Percentiles rank a stretch among this genome's conserved stretches.
Evolutionary conservation across 768 basidiomycete genomes (phyloP).

Genomic region (Naganishia antarctica): DNA sequence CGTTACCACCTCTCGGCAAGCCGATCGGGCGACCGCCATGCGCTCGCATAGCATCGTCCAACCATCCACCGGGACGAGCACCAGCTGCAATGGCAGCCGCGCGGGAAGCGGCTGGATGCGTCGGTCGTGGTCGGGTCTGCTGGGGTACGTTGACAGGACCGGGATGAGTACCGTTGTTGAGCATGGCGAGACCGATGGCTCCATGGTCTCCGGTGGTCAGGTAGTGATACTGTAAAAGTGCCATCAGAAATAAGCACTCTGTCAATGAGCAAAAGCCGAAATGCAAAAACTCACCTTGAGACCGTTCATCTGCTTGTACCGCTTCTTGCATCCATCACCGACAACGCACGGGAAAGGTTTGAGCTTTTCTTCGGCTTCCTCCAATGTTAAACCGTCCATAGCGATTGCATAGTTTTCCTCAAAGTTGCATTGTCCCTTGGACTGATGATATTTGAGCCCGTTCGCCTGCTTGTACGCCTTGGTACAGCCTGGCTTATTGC

Average conservation of each 20-base stretch:
- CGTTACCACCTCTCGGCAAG: conserved; percentile 23
- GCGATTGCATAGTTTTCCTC: conserved; percentile 74
- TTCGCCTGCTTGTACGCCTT: conserved; percentile 96
- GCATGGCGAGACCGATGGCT: conserved; percentile 73
- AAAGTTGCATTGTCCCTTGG: conserved; percentile 87
- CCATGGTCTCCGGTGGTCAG: conserved; percentile 96
- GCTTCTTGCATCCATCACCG: conserved; percentile 57
- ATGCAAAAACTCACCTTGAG: conserved; percentile 50
- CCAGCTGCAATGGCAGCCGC: conserved; percentile 16
- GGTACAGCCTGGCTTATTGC: conserved; percentile 91
- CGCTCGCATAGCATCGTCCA: conserved; percentile 26
- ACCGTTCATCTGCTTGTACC: conserved; percentile 99
- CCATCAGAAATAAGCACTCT: too few species aligned
- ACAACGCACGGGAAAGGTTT: conserved; percentile 86
- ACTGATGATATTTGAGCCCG: conserved; percentile 89
- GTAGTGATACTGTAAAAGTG: conserved; percentile 77
- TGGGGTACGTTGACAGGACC: conserved; percentile 34
- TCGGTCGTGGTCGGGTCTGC: conserved; percentile 20
- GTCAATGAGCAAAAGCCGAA: conserved; percentile 23
- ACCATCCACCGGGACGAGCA: conserved; percentile 25
- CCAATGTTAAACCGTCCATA: conserved; percentile 54
- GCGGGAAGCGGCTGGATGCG: conserved; percentile 18
- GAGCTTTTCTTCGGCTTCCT: conserved; percentile 75
- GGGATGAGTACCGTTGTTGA: conserved; percentile 58
- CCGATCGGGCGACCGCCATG: conserved; percentile 26